phyloP scores from a whole-genome alignment of 331 rosid genomes.

The Phaseolus coccineus region DNA sequence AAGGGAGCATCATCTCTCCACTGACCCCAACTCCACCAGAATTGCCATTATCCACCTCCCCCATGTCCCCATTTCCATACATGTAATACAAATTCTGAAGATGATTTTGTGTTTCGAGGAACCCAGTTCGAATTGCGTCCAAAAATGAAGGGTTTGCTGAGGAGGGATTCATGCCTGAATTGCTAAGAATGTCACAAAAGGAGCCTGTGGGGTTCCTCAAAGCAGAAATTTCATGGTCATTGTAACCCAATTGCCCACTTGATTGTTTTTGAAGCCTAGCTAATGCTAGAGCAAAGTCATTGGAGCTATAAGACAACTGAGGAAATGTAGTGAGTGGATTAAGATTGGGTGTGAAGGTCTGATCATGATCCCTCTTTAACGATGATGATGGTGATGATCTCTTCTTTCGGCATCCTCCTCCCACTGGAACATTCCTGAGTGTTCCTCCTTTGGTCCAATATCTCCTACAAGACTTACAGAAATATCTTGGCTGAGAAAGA shows the following conservation, averaged over 20 bases:
- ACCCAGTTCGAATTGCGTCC: constrained; percentile 65
- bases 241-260: constrained; percentile 54
- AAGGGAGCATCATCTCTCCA: constrained; percentile 61
- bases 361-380: constrained; percentile 69
- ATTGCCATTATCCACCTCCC: constrained; percentile 52
- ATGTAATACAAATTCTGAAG: constrained; percentile 53
- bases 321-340: constrained; percentile 55
- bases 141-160: constrained; percentile 54
- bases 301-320: constrained; percentile 59
- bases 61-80: constrained; percentile 62
- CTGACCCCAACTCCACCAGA: constrained; percentile 41
- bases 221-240: constrained; percentile 56
- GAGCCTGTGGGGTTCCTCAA: constrained; percentile 48
- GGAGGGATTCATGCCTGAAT: constrained; percentile 36
- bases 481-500: constrained; percentile 91
- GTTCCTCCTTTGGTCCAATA: constrained; percentile 99
- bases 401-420: constrained; percentile 96
- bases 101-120: constrained; percentile 53
- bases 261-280: constrained; percentile 73
- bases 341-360: constrained; percentile 59
- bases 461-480: constrained; percentile 95
- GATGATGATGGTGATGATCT: constrained; percentile 63
- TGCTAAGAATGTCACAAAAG: constrained; percentile 43
- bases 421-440: constrained; percentile 94
- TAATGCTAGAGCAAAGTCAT: constrained; percentile 81